phyloP scores from a whole-genome alignment of 192 early-diverging fungal genomes.

The Obelidium mucronatum region DNA sequence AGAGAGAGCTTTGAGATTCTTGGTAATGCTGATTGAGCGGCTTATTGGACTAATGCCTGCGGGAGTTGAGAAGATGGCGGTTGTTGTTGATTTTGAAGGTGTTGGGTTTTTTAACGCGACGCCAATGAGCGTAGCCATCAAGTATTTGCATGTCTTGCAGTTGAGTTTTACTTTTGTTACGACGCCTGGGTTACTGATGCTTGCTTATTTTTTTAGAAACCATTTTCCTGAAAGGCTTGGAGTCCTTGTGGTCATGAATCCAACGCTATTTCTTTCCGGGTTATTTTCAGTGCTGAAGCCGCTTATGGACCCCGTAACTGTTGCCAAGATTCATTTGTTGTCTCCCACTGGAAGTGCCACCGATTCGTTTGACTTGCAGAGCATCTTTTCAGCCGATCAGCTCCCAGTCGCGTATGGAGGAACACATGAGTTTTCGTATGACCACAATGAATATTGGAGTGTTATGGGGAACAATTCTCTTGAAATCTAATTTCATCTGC shows the following conservation, averaged over 20 bases:
- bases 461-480: too few species aligned
- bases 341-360: background rate
- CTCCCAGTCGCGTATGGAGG: conserved; percentile 81
- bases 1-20: conserved; percentile 75
- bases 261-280: conserved; percentile 83
- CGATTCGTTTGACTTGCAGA: background rate
- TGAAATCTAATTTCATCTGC: too few species aligned
- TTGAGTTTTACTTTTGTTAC: conserved; percentile 6
- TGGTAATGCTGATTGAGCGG: conserved; percentile 80
- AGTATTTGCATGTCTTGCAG: conserved; percentile 78
- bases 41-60: conserved; percentile 73
- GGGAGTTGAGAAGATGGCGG: conserved; percentile 75
- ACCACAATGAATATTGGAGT: conserved; percentile 50
- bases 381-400: conserved; percentile 59
- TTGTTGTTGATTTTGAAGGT: conserved; percentile 85
- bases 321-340: conserved; percentile 80
- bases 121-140: conserved; percentile 42
- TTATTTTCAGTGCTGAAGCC: conserved; percentile 81
- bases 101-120: conserved; percentile 75
- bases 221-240: conserved; percentile 93
- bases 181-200: too few species aligned
- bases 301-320: conserved; percentile 86
- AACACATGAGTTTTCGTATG: conserved; percentile 68
- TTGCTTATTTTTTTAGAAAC: too few species aligned
- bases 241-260: conserved; percentile 65